Evolutionary conservation across 139 green algal genomes (phyloP).

Genomic region (Chlamydomonas sp.): DNA sequence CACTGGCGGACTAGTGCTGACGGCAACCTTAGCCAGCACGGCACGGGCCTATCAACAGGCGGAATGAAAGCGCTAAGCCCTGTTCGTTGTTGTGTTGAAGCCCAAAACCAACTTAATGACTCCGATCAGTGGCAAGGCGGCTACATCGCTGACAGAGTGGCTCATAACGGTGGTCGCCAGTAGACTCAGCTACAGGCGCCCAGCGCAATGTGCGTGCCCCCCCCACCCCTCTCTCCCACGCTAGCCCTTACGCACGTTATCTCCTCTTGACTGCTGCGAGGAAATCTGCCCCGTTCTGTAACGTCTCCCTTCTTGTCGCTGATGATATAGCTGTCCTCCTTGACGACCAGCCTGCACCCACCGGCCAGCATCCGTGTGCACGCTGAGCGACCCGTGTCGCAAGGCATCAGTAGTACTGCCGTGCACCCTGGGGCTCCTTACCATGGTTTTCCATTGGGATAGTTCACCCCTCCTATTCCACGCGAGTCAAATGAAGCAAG

Average conservation of each 20-base stretch:
- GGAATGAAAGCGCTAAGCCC: neutral
- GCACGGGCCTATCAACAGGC: too few relatives aligned
- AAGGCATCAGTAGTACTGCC: neutral
- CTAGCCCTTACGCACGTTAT: constrained; percentile 11
- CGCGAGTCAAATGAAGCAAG: constrained; percentile 36
- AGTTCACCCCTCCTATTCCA: constrained; percentile 34
- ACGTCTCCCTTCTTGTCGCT: constrained; percentile 35
- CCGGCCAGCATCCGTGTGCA: neutral
- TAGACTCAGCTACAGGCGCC: too few relatives aligned
- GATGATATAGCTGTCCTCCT: constrained; percentile 16
- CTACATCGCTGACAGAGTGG: too few relatives aligned
- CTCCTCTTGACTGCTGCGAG: constrained; percentile 5
- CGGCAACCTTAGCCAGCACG: too few relatives aligned
- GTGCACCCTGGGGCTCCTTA: neutral
- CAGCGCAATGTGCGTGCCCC: too few relatives aligned
- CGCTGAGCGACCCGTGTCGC: too few relatives aligned
- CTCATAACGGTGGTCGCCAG: too few relatives aligned
- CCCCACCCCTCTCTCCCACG: too few relatives aligned
- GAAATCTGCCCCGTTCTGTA: constrained; percentile 33
- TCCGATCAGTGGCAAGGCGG: too few relatives aligned
- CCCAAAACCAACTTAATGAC: too few relatives aligned
- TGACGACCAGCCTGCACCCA: constrained; percentile 41
- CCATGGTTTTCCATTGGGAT: constrained; percentile 45
- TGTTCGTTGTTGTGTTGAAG: too few relatives aligned
- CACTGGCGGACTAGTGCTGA: too few relatives aligned